These are phyloP conservation scores for Lachancea thermotolerans DNA, from an alignment of 805 yeast genomes.

Conservation along the genomic window DNA sequence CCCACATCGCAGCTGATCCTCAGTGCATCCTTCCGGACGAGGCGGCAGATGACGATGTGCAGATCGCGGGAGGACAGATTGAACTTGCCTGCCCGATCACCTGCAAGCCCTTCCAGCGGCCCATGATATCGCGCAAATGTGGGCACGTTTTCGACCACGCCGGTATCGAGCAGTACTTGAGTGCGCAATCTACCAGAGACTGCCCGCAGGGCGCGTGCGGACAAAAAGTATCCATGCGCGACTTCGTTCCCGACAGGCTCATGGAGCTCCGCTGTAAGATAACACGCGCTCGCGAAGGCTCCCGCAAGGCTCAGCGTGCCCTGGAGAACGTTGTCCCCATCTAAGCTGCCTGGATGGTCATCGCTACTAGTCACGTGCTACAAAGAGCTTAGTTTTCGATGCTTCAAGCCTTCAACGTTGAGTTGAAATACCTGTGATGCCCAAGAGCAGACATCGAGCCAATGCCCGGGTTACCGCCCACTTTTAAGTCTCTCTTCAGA, in stretches of 20 bases:
- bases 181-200: slow-evolving; percentile 17
- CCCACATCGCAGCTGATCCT: slow-evolving; percentile 51
- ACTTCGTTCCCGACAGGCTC: slow-evolving; percentile 41
- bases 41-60: slow-evolving; percentile 48
- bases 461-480: slow-evolving; percentile 3
- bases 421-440: no score
- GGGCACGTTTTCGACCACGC: slow-evolving; percentile 54
- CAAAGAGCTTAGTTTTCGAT: no score
- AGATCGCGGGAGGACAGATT: slow-evolving; percentile 64
- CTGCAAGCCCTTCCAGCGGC: slow-evolving; percentile 42
- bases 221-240: slow-evolving; percentile 29
- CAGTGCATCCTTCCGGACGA: slow-evolving; percentile 51
- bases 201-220: slow-evolving; percentile 63
- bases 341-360: neutral
- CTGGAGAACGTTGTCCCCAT: neutral
- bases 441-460: no score
- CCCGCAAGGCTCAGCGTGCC: neutral
- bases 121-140: slow-evolving; percentile 51
- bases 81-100: slow-evolving; percentile 65
- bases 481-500: slow-evolving; percentile 4
- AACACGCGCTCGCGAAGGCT: slow-evolving; percentile 5
- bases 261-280: slow-evolving; percentile 51
- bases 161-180: slow-evolving; percentile 36
- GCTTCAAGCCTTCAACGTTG: no score
- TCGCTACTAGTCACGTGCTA: neutral